Base-by-base conservation (phyloP, 768 basidiomycete species). In the Amanita brunnescens region DNA sequence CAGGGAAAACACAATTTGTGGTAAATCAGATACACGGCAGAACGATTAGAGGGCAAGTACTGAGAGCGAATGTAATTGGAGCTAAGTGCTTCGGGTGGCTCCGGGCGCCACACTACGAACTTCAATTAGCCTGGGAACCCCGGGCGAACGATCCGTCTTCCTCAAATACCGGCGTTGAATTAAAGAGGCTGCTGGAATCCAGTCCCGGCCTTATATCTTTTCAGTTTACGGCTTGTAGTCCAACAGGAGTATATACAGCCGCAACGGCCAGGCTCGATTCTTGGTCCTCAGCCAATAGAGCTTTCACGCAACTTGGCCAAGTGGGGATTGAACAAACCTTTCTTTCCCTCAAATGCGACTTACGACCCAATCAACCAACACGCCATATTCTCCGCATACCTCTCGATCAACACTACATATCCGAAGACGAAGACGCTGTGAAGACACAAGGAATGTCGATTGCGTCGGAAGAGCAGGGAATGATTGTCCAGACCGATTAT, bases 301-400 rank as follows among this genome's bases (percentile, higher is more conserved):
- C 73, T 3, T 60, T 68, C 21, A 64, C 64, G 3, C 57, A 51
- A 16, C 64, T 81, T 32, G 60, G 64, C 2, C 61, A 63, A 5
- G 67, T 60, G 29, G 58, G 59, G 6, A 64, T 70, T 18, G 41
- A 44, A 6, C 61, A 50, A 23, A 65, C 66, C 2, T 67, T 64
- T 38, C 67, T 68, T 6, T 46, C 47, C 16, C 54, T 78, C 32
- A 67, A 68, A 52, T 58, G 73, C n/a, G 66, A 65, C 26, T 71
- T 79, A 42, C 75, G 71, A 56, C 75, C 77, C 0, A 66, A 49
- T 9, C 23, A 20, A 29, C 30, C 30, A 6, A 20, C 32, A 23
- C 23, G 76, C 44, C 83, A 81, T 61, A 67, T 69, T 14, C 72
- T 79, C 39, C 66, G 61, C 29, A 71, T 81, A 38, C 69, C 77